Conservation (phyloP, 2,329 filamentous ascomycete species). For the Verticillium alfalfae region DNA sequence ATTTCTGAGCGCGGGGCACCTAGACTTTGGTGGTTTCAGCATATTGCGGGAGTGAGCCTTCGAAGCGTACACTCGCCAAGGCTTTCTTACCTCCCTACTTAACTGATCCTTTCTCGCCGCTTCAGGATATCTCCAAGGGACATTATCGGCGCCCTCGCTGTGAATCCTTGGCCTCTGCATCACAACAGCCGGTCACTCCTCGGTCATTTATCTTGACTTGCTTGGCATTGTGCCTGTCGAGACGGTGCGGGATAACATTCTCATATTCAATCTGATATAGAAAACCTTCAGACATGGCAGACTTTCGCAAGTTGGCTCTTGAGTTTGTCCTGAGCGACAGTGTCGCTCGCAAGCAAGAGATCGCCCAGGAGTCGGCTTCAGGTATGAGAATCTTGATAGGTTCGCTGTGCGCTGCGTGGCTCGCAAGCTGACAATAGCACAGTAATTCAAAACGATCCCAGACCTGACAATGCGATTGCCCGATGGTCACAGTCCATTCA, state of each 20-base stretch:
- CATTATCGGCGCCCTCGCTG: background rate
- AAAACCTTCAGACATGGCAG: conserved; percentile 32
- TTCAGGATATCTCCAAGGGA: background rate
- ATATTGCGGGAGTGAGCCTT: no score
- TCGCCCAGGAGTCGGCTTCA: conserved; percentile 18
- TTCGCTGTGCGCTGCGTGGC: background rate
- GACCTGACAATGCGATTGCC: conserved; percentile 39
- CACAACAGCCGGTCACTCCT: background rate
- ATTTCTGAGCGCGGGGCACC: background rate
- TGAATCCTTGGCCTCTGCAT: background rate
- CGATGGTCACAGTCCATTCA: conserved; percentile 52
- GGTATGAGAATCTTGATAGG: background rate
- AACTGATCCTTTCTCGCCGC: background rate
- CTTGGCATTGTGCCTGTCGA: background rate
- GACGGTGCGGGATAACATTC: background rate
- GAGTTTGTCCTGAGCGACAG: conserved; percentile 48
- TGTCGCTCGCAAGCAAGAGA: conserved; percentile 23
- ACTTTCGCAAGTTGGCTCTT: conserved; percentile 46
- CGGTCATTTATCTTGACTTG: background rate
- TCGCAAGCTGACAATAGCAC: background rate
- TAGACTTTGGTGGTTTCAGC: background rate
- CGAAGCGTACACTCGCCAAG: background rate
- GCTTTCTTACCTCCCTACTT: background rate
- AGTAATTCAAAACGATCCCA: conserved; percentile 39
- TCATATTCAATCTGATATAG: background rate